phyloP scores from a whole-genome alignment of 305 asterid species.

The Euphrasia arctica region DNA sequence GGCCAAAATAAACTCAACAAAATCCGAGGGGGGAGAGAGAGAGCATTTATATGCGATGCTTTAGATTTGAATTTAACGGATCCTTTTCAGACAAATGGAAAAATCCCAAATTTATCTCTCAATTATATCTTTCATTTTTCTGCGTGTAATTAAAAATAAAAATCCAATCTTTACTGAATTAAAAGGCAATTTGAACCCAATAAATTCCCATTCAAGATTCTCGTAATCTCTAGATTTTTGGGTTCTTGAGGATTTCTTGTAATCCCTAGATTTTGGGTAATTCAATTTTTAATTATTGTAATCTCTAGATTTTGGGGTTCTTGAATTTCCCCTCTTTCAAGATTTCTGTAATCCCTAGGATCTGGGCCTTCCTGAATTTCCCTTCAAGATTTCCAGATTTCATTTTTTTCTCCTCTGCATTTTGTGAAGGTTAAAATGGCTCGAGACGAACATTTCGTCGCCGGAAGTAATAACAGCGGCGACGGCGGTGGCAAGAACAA shows the following conservation, averaged over 20 bases:
- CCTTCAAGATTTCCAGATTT: background rate
- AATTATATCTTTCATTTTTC: background rate
- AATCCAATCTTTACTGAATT: conserved; percentile 33
- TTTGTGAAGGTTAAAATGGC: conserved; percentile 43
- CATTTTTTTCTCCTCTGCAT: conserved; percentile 25
- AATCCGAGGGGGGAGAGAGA: conserved; percentile 29
- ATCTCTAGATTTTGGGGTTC: conserved; percentile 40
- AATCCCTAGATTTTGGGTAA: conserved; percentile 40
- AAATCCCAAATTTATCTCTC: conserved; percentile 39
- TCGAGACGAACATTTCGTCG: conserved; percentile 42
- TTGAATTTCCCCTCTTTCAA: conserved; percentile 15
- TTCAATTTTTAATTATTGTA: conserved; percentile 19
- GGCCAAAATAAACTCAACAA: background rate
- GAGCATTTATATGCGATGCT: conserved; percentile 14
- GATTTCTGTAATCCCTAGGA: too few species aligned
- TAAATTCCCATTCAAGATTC: too few species aligned
- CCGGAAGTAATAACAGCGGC: conserved; percentile 30
- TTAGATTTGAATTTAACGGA: conserved; percentile 23
- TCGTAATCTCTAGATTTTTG: too few species aligned
- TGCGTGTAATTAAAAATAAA: background rate
- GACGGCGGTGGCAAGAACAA: conserved; percentile 21
- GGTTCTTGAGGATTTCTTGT: conserved; percentile 34
- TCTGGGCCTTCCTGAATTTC: too few species aligned
- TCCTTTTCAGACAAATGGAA: conserved; percentile 45
- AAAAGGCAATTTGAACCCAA: background rate